Base-by-base conservation (phyloP, 768 basidiomycete genomes). In the Brasilioporus rufonigricans region DNA sequence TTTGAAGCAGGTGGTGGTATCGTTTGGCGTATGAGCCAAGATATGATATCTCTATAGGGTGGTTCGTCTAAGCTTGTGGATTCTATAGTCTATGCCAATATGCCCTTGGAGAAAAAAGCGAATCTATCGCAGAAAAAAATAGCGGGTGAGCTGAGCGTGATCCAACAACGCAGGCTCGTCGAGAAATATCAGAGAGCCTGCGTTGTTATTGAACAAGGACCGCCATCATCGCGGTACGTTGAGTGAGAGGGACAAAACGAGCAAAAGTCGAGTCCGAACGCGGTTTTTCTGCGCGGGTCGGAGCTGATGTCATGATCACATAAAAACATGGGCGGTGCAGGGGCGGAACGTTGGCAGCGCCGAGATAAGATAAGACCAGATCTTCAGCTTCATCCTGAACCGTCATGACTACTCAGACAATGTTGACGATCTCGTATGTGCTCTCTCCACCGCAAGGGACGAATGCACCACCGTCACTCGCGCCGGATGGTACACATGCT, bases 201-300 rank as follows among this genome's bases (percentile, higher is more conserved):
- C 74, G 75, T 74, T 74, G 78, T 75, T 77, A 84, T 64, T 71
- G 74, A 67, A 74, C 70, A 70, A 83, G 74, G 64, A 80, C 70
- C 74, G 75, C 76, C 81, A 84, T 84, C 61, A 62, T 65, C 54
- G 47, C 36, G 13, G 53, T 18, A 33, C 19, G 61, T n/a, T 40
- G 57, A 57, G 54, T 52, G 55, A 29, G 50, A 35, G 48, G n/a
- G 33, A 56, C 7, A 16, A 44, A 29, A 51, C 36, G 18, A 33
- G 33, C 33, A 14, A 38, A n/a, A n/a, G n/a, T n/a, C 47, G 9
- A 38, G 44, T 18, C 5, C 43, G 16, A 24, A 1, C 19, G 2
- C 14, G 33, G n/a, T 49, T 47, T 57, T 65, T 38, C 16, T 41
- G 35, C 13, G 5, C 26, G 44, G 19, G 47, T 59, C 65, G 60